Conservation (phyloP, 495 filamentous ascomycete species). For the Xylaria flabelliformis region DNA sequence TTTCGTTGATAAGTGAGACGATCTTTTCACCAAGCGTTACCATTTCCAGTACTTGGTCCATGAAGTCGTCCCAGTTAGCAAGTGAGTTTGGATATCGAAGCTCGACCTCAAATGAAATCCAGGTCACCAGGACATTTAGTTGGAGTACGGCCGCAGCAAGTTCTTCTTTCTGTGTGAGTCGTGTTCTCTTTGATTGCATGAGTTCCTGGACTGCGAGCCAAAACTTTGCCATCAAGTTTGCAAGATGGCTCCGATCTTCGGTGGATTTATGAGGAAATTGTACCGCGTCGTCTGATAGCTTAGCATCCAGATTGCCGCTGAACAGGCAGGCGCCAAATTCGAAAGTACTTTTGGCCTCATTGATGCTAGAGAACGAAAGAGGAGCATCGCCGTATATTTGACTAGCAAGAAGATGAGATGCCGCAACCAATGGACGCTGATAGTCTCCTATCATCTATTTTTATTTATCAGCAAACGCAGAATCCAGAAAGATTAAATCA, state of each 20-base stretch:
- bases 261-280: constrained; percentile 15
- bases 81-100: constrained; percentile 14
- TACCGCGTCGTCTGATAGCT: constrained; percentile 22
- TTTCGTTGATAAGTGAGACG: constrained; percentile 6
- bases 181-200: constrained; percentile 10
- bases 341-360: constrained; percentile 20
- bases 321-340: constrained; percentile 26
- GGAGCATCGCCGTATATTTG: constrained; percentile 11
- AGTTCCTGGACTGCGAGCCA: constrained; percentile 10
- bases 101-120: constrained; percentile 29
- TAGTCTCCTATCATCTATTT: constrained; percentile 14
- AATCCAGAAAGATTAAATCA: background rate
- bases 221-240: constrained; percentile 26
- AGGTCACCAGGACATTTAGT: constrained; percentile 23
- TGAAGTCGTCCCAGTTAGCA: constrained; percentile 24
- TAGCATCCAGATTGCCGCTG: constrained; percentile 19
- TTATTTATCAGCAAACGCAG: background rate
- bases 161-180: constrained; percentile 27
- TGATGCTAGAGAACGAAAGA: constrained; percentile 25
- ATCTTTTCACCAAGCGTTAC: constrained; percentile 26
- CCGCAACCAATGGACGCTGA: background rate
- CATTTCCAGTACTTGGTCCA: constrained; percentile 26
- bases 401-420: background rate
- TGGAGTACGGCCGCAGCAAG: constrained; percentile 29
- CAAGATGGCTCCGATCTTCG: constrained; percentile 3